Percentiles rank a stretch among this genome's conserved stretches.
Evolutionary conservation across 805 yeast genomes (phyloP).

Genomic region (Cyberlindnera subsufficiens): DNA sequence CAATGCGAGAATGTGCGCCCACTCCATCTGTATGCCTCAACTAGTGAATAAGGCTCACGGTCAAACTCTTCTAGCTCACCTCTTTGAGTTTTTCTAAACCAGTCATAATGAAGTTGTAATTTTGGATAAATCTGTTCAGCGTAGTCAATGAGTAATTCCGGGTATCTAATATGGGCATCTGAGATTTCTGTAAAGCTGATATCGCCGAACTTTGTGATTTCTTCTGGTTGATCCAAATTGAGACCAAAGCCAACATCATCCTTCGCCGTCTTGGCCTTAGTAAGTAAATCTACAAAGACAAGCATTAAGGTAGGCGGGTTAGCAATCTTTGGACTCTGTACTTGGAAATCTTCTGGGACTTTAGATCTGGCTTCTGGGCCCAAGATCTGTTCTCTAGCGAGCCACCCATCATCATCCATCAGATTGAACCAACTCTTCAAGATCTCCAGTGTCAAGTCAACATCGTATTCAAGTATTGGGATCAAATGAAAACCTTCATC

Average conservation of each 20-base stretch:
- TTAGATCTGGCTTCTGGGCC: conserved; percentile 87
- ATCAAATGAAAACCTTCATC: conserved; percentile 95
- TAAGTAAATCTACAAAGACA: conserved; percentile 53
- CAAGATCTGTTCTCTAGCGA: conserved; percentile 89
- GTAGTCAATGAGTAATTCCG: conserved; percentile 52
- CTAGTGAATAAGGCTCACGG: conserved; percentile 41
- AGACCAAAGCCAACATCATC: conserved; percentile 8
- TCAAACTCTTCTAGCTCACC: conserved; percentile 74
- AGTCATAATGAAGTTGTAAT: conserved; percentile 68
- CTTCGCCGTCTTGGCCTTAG: conserved; percentile 30
- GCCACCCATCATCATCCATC: conserved; percentile 92
- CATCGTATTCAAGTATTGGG: conserved; percentile 76
- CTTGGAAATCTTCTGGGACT: conserved; percentile 79
- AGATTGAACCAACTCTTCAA: conserved; percentile 81
- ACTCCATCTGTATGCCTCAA: conserved; percentile 85
- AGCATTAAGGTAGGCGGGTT: conserved; percentile 94
- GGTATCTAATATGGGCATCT: conserved; percentile 47
- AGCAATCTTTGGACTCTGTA: conserved; percentile 84
- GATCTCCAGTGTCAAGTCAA: conserved; percentile 75
- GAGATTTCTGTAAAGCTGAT: conserved; percentile 31
- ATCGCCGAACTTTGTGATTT: conserved; percentile 21
- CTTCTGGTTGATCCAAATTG: conserved; percentile 27
- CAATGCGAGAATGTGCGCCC: conserved; percentile 85
- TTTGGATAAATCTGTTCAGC: conserved; percentile 69
- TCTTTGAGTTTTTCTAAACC: conserved; percentile 77